Evolutionary conservation across 257 asterid species (phyloP), one percentile per base, ranked within the genome.

Genomic region (Penstemon barbatus): DNA sequence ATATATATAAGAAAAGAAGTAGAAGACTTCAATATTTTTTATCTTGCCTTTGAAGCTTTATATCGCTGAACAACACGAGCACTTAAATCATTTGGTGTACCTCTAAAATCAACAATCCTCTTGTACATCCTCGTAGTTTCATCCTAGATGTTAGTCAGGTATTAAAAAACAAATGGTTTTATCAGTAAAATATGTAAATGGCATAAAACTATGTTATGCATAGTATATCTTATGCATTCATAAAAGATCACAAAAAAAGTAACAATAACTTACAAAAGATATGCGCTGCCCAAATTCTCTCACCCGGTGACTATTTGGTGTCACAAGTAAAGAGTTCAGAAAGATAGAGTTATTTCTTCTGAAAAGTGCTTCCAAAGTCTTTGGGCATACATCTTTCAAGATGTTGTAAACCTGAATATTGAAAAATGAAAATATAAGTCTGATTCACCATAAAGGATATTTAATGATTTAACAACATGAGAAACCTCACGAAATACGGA

Each of bases 271-370:
- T 81, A 94, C 99, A 49, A 77, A 72, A 53, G 81, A 71, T 65
- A 94, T 87, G 75, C 81, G 87, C 65, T 72, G 87, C 70, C 95
- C 95, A 55, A 87, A 87, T 79, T 94, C 99, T 65, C 91, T 85
- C 70, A 94, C 87, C 6, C 99, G 96, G 63, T 87, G 89, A 74
- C 88, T 76, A 76, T 94, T 94, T 46, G 99, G 99, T 62, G 97
- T 89, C 77, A 94, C 88, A 25, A 94, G 91, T 76, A 89, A 61
- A 69, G 78, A 72, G 79, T 85, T 85, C 46, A 89, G 85, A 70
- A 94, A 89, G 73, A 91, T 84, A 10, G 81, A 74, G 58, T 71
- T 86, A 69, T 82, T 91, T 78, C 84, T 65, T 75, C 66, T 84
- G 70, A 81, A 72, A 66, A 77, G 63, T 57, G 72, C 70, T 73